Evolutionary conservation across 1,284 basidiomycete genomes (phyloP), one percentile per base, ranked within the genome.

Genomic region (Ganoderma boninense): DNA sequence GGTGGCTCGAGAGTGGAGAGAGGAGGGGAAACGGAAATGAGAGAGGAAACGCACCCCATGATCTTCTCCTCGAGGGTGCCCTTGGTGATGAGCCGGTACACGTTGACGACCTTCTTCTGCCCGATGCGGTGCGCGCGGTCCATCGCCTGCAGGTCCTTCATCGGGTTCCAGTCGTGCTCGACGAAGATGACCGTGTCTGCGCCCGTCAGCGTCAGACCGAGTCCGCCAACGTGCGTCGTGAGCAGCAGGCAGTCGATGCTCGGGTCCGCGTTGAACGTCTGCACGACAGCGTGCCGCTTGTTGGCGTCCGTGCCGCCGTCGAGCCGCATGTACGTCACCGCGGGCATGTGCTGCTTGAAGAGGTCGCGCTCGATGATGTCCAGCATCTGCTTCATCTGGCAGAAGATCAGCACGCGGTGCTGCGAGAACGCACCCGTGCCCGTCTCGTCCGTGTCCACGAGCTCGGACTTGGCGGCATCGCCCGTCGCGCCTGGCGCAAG

Each of bases 61-160:
- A 99, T 99, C 84, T 99, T 99, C 81, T 99, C 97, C 82, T 99
- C 98, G 65, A 99, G 83, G 0, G 98, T 99, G 40, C 97, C 97
- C 78, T 97, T 94, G 16, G 97, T 99, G 78, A 99, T 97, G 67
- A 99, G 84, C 20, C 98, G 92, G 84, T 99, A 99, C 5, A 99
- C 98, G 77, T 99, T 99, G 60, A 99, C 98, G 18, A 99, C 97
- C 82, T 97, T 97, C 86, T 98, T 99, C 84, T 99, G 98, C 4
- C 98, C 98, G 40, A 99, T 92, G 68, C 98, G 93, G 83, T 99
- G 98, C 1, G 98, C 98, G 68, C 98, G 91, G 80, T 99, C 98
- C 98, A 99, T 99, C 7, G 98, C 98, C 80, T 99, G 98, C 14
- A 99, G 84, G 83, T 99, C 98, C 82, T 99, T 99, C 97, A 98